Percentiles rank a stretch among this genome's conserved stretches.
Conservation (phyloP, 2,329 filamentous ascomycete species). For the Scedosporium apiospermum region DNA sequence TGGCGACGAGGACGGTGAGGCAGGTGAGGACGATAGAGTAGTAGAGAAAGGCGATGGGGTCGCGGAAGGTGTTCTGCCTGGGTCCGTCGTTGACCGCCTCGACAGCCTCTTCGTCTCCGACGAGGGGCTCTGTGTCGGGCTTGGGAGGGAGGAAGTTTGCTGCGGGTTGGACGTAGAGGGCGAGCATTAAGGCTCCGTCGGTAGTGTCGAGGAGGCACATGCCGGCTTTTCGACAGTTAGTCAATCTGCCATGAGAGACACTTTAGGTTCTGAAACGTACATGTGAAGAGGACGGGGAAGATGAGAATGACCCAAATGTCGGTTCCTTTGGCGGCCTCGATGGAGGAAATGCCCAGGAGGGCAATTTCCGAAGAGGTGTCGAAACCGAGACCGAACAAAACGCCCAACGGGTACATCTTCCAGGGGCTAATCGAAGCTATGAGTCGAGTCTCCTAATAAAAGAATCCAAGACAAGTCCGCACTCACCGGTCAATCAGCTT, state of each 20-base stretch:
- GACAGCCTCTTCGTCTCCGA: not conserved
- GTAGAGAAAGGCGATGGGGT: conserved; percentile 84
- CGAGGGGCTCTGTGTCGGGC: not conserved
- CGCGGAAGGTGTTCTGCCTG: conserved; percentile 29
- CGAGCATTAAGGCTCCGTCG: conserved; percentile 92
- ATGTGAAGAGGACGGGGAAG: conserved; percentile 82
- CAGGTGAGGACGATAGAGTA: conserved; percentile 83
- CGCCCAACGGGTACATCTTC: conserved; percentile 92
- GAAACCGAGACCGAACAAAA: conserved; percentile 87
- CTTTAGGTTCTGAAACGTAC: conserved; percentile 28
- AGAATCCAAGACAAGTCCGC: too few relatives aligned
- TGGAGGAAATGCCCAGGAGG: conserved; percentile 76
- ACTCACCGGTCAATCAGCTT: conserved; percentile 49
- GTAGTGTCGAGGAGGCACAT: conserved; percentile 94
- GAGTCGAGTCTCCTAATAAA: not conserved
- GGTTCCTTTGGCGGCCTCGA: conserved; percentile 78
- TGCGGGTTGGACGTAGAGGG: conserved; percentile 73
- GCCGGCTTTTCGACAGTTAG: conserved; percentile 44
- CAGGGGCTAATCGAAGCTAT: conserved; percentile 42
- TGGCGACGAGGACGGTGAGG: conserved; percentile 73
- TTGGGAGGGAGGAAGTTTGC: conserved; percentile 37
- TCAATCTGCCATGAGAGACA: not conserved
- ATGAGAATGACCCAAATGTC: conserved; percentile 91
- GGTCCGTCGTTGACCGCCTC: not conserved
- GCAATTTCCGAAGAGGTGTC: conserved; percentile 94